Evolutionary conservation across 108 stramenopile genomes (phyloP), one percentile per base, ranked within the genome.

Genomic region (Cyclotella kingstonii): DNA sequence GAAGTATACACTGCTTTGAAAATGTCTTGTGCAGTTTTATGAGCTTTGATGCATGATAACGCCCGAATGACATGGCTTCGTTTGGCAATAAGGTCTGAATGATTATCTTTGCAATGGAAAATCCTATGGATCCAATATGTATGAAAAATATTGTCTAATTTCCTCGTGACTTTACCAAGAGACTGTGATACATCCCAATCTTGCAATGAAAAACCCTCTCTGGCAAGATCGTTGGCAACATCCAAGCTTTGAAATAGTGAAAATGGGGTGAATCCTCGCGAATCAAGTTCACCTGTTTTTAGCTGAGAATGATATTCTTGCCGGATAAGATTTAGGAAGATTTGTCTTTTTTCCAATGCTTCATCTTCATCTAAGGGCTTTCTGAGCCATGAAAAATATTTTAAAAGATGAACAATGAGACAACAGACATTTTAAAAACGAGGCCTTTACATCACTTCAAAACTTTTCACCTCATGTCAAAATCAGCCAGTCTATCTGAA

Each of bases 241-340:
- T 83, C 81, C 12, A 86, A 62, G 57, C 80, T 26, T 27, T 55
- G 28, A 26, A 66, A 66, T 10, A 88, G 47, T n/a, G 77, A 58
- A 29, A 79, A 46, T 2, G 70, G 53, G 12, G 81, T 61, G 15
- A 78, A 57, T 19, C 82, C 74, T 17, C 59, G 58, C 21, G 65
- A 62, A 10, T 69, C 80, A 1, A 88, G 36, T 44, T 83, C 77
- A 17, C 87, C 87, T 21, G 66, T 34, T 33, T 70, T 54, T 14
- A 88, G 63, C 44, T 76, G 73, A 2, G 61, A 47, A 15, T 73
- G 62, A 39, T 88, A 88, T 22, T 65, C 54, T 5, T 76, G 58
- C 31, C 52, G 63, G 48, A 86, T 34, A 10, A 86, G 79, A 30
- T 47, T n/a, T 11, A 66, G 29, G 40, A 46, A 60, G 5, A 46